Conservation (phyloP, 805 yeast species). For the Suhomyces tanzawaensis region DNA sequence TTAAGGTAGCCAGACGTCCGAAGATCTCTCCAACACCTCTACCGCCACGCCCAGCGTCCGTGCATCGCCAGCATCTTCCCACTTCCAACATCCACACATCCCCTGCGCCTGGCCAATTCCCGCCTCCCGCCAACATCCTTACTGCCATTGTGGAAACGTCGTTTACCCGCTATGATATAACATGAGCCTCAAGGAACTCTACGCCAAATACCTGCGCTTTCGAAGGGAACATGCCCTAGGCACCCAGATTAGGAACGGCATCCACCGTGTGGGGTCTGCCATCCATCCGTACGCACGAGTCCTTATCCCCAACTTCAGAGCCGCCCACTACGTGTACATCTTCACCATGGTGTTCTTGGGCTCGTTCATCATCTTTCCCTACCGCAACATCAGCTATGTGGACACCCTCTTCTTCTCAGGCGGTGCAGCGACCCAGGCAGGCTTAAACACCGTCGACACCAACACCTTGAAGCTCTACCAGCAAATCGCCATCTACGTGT, state of each 20-base stretch:
- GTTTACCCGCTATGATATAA: too few species aligned
- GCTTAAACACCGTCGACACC: constrained; percentile 75
- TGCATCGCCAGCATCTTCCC: too few species aligned
- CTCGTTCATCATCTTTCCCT: constrained; percentile 77
- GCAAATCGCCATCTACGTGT: constrained; percentile 67
- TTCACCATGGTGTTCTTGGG: constrained; percentile 56
- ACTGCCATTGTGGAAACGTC: too few species aligned
- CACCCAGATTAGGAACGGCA: constrained; percentile 26
- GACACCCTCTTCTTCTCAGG: constrained; percentile 76
- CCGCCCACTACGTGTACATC: constrained; percentile 75
- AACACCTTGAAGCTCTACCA: constrained; percentile 70
- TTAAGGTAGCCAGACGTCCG: too few species aligned
- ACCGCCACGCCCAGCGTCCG: too few species aligned
- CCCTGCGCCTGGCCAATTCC: too few species aligned
- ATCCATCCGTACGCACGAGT: constrained; percentile 42
- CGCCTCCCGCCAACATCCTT: too few species aligned
- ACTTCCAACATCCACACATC: too few species aligned
- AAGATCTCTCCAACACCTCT: too few species aligned
- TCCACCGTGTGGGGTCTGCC: constrained; percentile 33
- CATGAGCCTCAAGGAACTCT: constrained; percentile 5
- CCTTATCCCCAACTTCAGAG: constrained; percentile 53
- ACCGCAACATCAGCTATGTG: constrained; percentile 61
- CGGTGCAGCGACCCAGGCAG: constrained; percentile 88
- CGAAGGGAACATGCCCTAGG: constrained; percentile 14
- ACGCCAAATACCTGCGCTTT: constrained; percentile 3